phyloP scores from a whole-genome alignment of 73 alveolate species.

The Paramecium sonneborni region DNA sequence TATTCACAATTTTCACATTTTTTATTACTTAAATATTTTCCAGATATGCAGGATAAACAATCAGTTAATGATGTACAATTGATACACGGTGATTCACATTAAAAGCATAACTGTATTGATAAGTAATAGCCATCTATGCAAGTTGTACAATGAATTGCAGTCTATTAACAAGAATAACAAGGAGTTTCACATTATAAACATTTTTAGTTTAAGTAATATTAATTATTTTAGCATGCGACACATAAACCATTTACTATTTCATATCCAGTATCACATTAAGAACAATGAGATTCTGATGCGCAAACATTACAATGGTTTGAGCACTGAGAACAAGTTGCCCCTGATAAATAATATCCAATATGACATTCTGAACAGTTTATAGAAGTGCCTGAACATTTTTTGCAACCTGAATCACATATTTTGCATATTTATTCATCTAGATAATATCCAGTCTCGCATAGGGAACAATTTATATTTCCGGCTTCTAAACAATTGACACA shows the following conservation, averaged over 20 bases:
- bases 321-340: not conserved
- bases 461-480: not conserved
- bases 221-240: not conserved
- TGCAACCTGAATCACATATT: not conserved
- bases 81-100: not conserved
- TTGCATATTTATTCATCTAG: not conserved
- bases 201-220: not conserved
- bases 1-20: not conserved
- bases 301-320: not conserved
- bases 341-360: not conserved
- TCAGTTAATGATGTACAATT: not conserved
- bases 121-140: not conserved
- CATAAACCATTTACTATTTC: not conserved
- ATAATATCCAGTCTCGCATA: not conserved
- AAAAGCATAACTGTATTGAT: not conserved
- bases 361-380: not conserved
- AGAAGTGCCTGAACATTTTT: not conserved
- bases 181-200: not conserved
- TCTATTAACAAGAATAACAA: not conserved
- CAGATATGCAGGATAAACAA: not conserved
- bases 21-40: not conserved
- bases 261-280: not conserved
- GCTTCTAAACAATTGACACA: not conserved
- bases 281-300: not conserved
- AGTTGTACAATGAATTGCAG: not conserved